A percentile compares a stretch with the other conserved stretches of the same genome.
These are phyloP conservation scores for Candida schatavii DNA, from an alignment of 805 yeast species.

Conservation along the genomic window DNA sequence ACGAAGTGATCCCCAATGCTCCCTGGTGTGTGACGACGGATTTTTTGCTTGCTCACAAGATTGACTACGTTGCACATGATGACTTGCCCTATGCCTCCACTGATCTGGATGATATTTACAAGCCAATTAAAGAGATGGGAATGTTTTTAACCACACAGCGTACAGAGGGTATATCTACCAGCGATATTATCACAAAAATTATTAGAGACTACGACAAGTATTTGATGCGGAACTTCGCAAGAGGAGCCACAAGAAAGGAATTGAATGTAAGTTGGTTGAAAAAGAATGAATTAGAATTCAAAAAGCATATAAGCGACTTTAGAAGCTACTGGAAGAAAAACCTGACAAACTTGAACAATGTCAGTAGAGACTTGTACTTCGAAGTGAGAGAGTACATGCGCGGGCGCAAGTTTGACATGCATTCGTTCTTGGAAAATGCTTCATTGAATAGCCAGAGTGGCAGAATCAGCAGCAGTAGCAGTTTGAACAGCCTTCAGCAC, in stretches of 20 bases:
- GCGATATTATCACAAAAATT: conserved; percentile 92
- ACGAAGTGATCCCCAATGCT: conserved; percentile 89
- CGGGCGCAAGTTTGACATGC: conserved; percentile 38
- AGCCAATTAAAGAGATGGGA: conserved; percentile 86
- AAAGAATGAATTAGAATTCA: conserved; percentile 92
- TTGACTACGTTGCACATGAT: conserved; percentile 97
- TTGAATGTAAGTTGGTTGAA: conserved; percentile 96
- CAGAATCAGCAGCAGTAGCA: conserved; percentile 4
- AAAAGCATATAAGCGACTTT: conserved; percentile 85
- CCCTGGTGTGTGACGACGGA: conserved; percentile 94
- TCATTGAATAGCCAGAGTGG: conserved; percentile 7
- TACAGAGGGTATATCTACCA: conserved; percentile 94
- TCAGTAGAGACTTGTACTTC: conserved; percentile 78
- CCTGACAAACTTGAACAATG: conserved; percentile 62
- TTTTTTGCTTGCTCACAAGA: conserved; percentile 71
- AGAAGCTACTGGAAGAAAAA: conserved; percentile 81
- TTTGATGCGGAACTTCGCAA: conserved; percentile 92
- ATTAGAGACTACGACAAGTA: conserved; percentile 96
- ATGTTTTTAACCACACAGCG: conserved; percentile 92
- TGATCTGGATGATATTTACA: conserved; percentile 89
- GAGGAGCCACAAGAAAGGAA: conserved; percentile 96
- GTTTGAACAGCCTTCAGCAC: neutral
- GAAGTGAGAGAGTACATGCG: conserved; percentile 77
- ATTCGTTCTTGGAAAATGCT: conserved; percentile 22
- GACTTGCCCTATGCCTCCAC: conserved; percentile 90